Conservation (phyloP, 352 stramenopile genomes). For the Phytophthora capsici region DNA sequence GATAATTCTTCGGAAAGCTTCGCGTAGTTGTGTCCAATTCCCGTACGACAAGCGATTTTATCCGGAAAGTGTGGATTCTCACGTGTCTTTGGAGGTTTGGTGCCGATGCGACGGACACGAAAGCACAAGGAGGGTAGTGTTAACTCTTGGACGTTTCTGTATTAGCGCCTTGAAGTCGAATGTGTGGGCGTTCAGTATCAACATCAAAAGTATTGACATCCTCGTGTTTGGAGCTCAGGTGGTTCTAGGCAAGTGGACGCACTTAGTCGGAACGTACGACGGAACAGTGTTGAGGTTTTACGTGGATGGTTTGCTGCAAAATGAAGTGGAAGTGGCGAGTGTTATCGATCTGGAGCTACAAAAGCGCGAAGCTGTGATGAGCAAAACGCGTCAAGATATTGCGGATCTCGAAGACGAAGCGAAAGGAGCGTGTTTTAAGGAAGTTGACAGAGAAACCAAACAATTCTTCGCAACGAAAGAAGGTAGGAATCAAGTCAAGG, state of each 20-base stretch:
- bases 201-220: conserved; percentile 82
- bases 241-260: conserved; percentile 77
- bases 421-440: conserved; percentile 74
- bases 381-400: conserved; percentile 84
- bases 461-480: conserved; percentile 77
- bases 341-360: conserved; percentile 76
- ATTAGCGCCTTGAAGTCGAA: conserved; percentile 78
- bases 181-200: conserved; percentile 83
- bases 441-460: conserved; percentile 71
- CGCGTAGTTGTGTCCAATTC: conserved; percentile 64
- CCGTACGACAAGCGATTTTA: conserved; percentile 52
- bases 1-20: conserved; percentile 61
- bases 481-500: conserved; percentile 68
- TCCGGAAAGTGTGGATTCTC: conserved; percentile 35
- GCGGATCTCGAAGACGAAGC: conserved; percentile 76
- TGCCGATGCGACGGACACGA: conserved; percentile 72
- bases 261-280: conserved; percentile 90
- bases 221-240: conserved; percentile 58
- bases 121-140: conserved; percentile 69
- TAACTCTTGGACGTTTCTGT: conserved; percentile 79
- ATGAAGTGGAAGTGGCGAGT: conserved; percentile 74
- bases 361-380: conserved; percentile 65
- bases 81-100: conserved; percentile 83
- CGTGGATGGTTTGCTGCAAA: conserved; percentile 75
- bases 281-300: conserved; percentile 86